Conservation (phyloP, 148 eudicot genomes). For the Amaranthus hypochondriacus region DNA sequence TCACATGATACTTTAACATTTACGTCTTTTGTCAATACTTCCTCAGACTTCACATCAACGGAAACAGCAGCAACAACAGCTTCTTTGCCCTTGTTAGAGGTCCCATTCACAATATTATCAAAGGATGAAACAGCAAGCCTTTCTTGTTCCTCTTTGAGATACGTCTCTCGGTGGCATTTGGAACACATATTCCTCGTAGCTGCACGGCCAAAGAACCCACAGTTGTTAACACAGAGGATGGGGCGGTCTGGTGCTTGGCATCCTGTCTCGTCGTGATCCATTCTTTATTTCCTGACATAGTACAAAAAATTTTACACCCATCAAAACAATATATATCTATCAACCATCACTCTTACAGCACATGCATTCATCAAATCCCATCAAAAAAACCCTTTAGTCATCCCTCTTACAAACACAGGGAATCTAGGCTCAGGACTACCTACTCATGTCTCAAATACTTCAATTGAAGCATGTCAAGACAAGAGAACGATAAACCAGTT, state of each 20-base stretch:
- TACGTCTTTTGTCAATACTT: not conserved
- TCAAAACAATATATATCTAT: too few species aligned
- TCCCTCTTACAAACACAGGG: too few species aligned
- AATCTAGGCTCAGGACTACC: too few species aligned
- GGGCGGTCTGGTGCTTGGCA: conserved; percentile 58
- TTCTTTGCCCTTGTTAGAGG: conserved; percentile 40
- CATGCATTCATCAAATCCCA: too few species aligned
- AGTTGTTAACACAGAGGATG: conserved; percentile 59
- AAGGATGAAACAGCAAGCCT: conserved; percentile 63
- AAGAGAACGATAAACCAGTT: too few species aligned
- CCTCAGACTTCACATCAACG: not conserved
- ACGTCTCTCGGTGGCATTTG: conserved; percentile 69
- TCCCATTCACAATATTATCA: conserved; percentile 61
- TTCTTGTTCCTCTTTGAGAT: conserved; percentile 64
- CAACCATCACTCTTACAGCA: too few species aligned
- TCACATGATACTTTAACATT: conserved; percentile 24
- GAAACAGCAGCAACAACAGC: conserved; percentile 1
- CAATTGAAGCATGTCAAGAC: too few species aligned
- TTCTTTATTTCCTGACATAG: conserved; percentile 15
- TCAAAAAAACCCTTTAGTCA: too few species aligned
- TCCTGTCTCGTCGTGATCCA: conserved; percentile 63
- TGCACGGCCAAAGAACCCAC: conserved; percentile 84
- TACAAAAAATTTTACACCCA: too few species aligned
- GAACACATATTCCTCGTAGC: conserved; percentile 85
- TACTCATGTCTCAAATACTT: too few species aligned